Evolutionary conservation across 2,329 filamentous ascomycete genomes (phyloP), one percentile per base, ranked within the genome.

Genomic region (Trichoderma sp.): DNA sequence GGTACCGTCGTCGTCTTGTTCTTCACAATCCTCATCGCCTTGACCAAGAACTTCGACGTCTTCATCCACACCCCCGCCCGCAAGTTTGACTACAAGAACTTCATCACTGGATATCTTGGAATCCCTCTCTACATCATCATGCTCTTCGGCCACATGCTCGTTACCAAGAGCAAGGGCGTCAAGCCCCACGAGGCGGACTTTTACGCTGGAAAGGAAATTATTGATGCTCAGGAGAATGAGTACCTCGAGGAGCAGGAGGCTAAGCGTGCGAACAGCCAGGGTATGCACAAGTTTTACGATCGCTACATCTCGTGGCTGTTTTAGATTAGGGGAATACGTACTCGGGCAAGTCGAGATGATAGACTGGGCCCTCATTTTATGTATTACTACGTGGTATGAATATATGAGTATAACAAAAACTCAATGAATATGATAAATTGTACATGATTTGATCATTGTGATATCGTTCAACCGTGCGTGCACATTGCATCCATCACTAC

Each of bases 1-100:
- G 94, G 94, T 12, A 94, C 92, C 0, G 91, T 91, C 81, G 85
- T 86, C 76, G 93, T 93, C 0, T 87, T 97, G 2, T 85, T 87
- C 80, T 92, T 95, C 85, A 95, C 93, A 84, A 87, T 89, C 80
- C 81, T 97, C 41, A 93, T 97, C 77, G 90, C 93, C 2, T 81
- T 97, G 69, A 96, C 94, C 81, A 97, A 97, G 89, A 95, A 95
- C 87, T 97, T 91, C 84, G 88, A 90, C 74, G 92, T 93, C 76
- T 97, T 97, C 83, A 87, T 90, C 77, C 82, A 79, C 80, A 85
- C 78, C 86, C 88, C 84, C 79, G 75, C 87, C 87, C 71, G 45
- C 11, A 86, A 86, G 68, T 94, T 94, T 78, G 90, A 93, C 83
- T 93, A 93, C 87, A 91, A 93, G 86, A 92, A 89, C 80, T 95